Evolutionary conservation across 2,329 filamentous ascomycete species (phyloP), one percentile per base, ranked within the genome.

Genomic region (Cladosporium sp.): DNA sequence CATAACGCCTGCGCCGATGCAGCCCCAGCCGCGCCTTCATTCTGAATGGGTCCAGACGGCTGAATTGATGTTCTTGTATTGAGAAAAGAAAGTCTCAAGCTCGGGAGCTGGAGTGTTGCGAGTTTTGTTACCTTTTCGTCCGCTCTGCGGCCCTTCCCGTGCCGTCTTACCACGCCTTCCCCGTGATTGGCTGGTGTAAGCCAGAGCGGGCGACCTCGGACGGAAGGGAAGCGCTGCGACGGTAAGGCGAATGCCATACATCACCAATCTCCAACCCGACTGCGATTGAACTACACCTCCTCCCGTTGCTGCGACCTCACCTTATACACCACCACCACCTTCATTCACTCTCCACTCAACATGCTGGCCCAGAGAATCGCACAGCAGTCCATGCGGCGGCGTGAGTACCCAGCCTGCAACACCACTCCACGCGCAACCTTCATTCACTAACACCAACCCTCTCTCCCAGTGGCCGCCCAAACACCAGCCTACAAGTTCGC

Each of bases 401-500:
- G 70, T 71, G 66, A 47, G 68, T 67, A n/a, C 27, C 32, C 13
- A 36, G 11, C 32, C 7, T 32, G 19, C 17, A 30, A 36, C 9
- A 22, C 34, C 8, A 12, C 37, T 13, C 15, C 17, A 7, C 6
- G n/a, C 34, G 20, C 19, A 2, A 11, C 18, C n/a, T n/a, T n/a
- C 22, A 48, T 32, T 13, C 8, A 43, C 60, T 61, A 51, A 62
- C 55, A 39, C 40, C 36, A 44, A 11, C 53, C n/a, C n/a, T 43
- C 50, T 30, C 54, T 43, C 50, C 30, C 58, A 73, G 70, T 73
- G 52, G 68, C 73, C 65, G 74, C 69, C 58, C 63, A 66, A 61
- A 72, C 73, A 62, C 73, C 72, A 54, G 66, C 73, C 45, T 70
- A 70, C 63, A 68, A 71, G 59, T 65, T 73, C 57, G 68, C 70